phyloP scores from a whole-genome alignment of 2,329 filamentous ascomycete species.

The Rosellinia necatrix region DNA sequence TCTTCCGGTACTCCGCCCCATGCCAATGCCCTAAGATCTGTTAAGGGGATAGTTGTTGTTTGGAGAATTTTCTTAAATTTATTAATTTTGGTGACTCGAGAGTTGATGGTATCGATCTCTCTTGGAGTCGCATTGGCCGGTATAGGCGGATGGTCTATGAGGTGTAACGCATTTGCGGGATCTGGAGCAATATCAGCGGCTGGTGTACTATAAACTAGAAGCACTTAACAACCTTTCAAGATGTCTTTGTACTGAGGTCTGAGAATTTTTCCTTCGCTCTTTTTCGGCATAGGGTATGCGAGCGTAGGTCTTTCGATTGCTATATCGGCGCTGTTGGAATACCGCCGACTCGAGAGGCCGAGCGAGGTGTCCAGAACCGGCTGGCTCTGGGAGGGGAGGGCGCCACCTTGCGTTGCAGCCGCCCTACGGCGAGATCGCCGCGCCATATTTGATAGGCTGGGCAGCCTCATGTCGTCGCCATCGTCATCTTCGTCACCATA shows the following conservation, averaged over 20 bases:
- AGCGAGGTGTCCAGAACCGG: slow-evolving; percentile 46
- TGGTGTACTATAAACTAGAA: neutral
- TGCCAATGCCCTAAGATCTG: slow-evolving; percentile 81
- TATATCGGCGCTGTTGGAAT: slow-evolving; percentile 90
- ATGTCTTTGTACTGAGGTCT: slow-evolving; percentile 98
- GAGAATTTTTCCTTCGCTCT: slow-evolving; percentile 91
- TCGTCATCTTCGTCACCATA: slow-evolving; percentile 83
- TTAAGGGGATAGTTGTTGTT: slow-evolving; percentile 82
- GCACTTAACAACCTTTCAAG: slow-evolving; percentile 65
- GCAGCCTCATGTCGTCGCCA: slow-evolving; percentile 93
- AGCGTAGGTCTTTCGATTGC: slow-evolving; percentile 84
- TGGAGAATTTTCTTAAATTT: slow-evolving; percentile 98
- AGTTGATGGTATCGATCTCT: slow-evolving; percentile 83
- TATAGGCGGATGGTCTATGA: slow-evolving; percentile 84
- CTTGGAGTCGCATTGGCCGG: slow-evolving; percentile 77
- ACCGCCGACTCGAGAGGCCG: slow-evolving; percentile 55
- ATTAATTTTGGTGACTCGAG: slow-evolving; percentile 91
- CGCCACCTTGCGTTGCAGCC: slow-evolving; percentile 49
- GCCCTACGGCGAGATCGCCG: slow-evolving; percentile 65
- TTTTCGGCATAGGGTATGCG: slow-evolving; percentile 85
- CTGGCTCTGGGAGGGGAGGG: slow-evolving; percentile 37
- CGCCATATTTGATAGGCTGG: slow-evolving; percentile 90
- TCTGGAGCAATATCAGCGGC: slow-evolving; percentile 46
- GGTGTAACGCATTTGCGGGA: slow-evolving; percentile 90
- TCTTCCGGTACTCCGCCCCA: slow-evolving; percentile 96